Evolutionary conservation across 495 filamentous ascomycete genomes (phyloP).

Genomic region (Immersiella caudata): DNA sequence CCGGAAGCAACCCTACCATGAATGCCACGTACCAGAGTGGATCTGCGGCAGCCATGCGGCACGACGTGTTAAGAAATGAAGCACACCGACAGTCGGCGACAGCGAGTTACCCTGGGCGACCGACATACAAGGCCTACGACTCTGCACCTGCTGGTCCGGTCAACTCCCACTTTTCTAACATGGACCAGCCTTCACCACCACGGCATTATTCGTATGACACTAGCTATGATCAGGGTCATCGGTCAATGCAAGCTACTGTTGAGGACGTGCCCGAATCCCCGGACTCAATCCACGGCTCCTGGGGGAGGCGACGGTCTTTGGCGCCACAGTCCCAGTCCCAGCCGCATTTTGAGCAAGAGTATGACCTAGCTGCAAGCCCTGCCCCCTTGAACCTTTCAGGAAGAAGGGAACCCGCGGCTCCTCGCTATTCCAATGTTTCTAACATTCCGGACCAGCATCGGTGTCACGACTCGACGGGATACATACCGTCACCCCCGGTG

Average conservation of each 20-base stretch:
- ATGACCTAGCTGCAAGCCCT: slow-evolving; percentile 46
- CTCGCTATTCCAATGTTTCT: slow-evolving; percentile 27
- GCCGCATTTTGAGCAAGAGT: slow-evolving; percentile 35
- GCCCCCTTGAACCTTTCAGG: slow-evolving; percentile 51
- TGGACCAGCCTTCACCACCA: slow-evolving; percentile 39
- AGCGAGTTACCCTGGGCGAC: slow-evolving; percentile 49
- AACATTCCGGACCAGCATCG: slow-evolving; percentile 16
- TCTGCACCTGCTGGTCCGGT: slow-evolving; percentile 42
- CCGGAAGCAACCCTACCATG: slow-evolving; percentile 41
- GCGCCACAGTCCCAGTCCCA: slow-evolving; percentile 35
- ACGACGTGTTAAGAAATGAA: slow-evolving; percentile 52
- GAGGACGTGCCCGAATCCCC: slow-evolving; percentile 65
- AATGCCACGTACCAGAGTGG: slow-evolving; percentile 38
- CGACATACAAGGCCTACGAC: slow-evolving; percentile 49
- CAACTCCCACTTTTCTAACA: slow-evolving; percentile 33
- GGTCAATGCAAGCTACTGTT: slow-evolving; percentile 68
- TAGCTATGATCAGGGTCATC: slow-evolving; percentile 45
- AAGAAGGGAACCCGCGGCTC: slow-evolving; percentile 41
- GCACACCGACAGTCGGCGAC: slow-evolving; percentile 49
- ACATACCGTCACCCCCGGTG: slow-evolving; percentile 21
- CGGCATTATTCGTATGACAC: slow-evolving; percentile 56
- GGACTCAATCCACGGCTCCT: slow-evolving; percentile 38
- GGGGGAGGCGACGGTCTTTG: slow-evolving; percentile 50
- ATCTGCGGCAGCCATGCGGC: slow-evolving; percentile 47
- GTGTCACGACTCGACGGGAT: slow-evolving; percentile 24